Base-by-base conservation (phyloP, 176 grass and related monocot species). In the Musa itinerans region DNA sequence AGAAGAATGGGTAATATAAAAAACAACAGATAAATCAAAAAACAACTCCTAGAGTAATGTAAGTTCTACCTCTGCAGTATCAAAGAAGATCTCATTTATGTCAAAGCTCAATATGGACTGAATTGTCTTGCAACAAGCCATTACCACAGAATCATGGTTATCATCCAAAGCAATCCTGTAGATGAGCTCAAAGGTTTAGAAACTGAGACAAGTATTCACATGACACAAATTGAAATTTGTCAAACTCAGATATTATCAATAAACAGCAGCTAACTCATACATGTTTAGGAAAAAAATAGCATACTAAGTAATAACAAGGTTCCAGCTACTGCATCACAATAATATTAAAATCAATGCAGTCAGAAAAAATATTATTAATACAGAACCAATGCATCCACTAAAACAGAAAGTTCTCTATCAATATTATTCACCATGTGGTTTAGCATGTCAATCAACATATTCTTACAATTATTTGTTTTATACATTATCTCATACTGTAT, bases 81-180 rank as follows among this genome's bases (percentile, higher is more conserved):
- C 54, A 65, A 93, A 93, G 74, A 89, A 93, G 48, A 59, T 64
- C 80, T 93, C 95, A 65, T 91, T 98, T 65, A 93, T 78, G 34
- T 93, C 90, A 53, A 75, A 75, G 75, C 84, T 85, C 81, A 98
- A 86, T 83, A 91, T 74, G 63, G 76, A 79, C 70, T 83, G 83
- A 57, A 98, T 85, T 80, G 81, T 80, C 90, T 83, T 98, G 65
- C 84, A 81, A 84, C 95, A 93, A 85, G 65, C 73, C 72, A 98
- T 65, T 89, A 93, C 90, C 83, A 93, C 90, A 80, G 88, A 93
- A 81, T 91, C 95, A 80, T 98, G 90, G 84, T 93, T 98, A 88
- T 93, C 95, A 83, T 93, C 95, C 86, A 98, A 84, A 34, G 82
- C 27, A 73, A 98, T 89, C 95, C 95, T 98, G 82, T 57, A 92